Evolutionary conservation across 768 basidiomycete species (phyloP).

Genomic region (Pisolithus sp.): DNA sequence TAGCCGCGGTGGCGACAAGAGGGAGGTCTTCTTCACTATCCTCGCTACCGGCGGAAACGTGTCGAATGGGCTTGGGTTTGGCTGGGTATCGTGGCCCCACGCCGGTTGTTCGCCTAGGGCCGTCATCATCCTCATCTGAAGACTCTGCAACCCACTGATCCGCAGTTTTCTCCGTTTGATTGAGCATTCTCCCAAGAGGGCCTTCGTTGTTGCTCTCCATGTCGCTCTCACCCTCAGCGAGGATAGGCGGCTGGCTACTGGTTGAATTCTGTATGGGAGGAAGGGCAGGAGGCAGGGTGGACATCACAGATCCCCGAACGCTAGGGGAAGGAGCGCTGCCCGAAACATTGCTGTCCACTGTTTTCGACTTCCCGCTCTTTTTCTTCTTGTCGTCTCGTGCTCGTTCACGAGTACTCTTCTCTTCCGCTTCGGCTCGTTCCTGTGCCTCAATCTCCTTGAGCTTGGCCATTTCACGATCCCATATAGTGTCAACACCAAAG

Average conservation of each 20-base stretch:
- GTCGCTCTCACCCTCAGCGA: conserved; percentile 38
- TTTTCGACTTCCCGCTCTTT: conserved; percentile 41
- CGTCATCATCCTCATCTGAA: conserved; percentile 58
- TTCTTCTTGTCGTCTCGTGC: conserved; percentile 36
- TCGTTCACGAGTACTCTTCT: conserved; percentile 39
- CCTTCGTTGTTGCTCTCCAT: conserved; percentile 46
- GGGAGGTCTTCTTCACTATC: conserved; percentile 81
- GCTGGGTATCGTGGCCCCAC: conserved; percentile 48
- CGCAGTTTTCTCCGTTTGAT: conserved; percentile 16
- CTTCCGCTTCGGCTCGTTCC: conserved; percentile 57
- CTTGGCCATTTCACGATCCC: conserved; percentile 85
- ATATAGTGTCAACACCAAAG: conserved; percentile 89
- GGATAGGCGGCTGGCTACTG: conserved; percentile 23
- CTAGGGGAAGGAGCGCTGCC: conserved; percentile 32
- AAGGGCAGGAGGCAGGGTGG: conserved; percentile 24
- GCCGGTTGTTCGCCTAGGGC: conserved; percentile 52
- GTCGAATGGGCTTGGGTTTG: conserved; percentile 14
- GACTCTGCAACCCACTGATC: conserved; percentile 46
- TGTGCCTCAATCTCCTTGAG: conserved; percentile 67
- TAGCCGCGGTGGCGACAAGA: conserved; percentile 55
- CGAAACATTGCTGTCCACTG: conserved; percentile 35
- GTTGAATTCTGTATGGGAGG: conserved; percentile 32
- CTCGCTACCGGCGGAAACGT: conserved; percentile 6
- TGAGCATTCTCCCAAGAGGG: conserved; percentile 15
- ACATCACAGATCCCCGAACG: conserved; percentile 10